These are phyloP conservation scores for Rhytidhysteron rufulum DNA, from an alignment of 2,329 filamentous ascomycete genomes.

Conservation along the genomic window DNA sequence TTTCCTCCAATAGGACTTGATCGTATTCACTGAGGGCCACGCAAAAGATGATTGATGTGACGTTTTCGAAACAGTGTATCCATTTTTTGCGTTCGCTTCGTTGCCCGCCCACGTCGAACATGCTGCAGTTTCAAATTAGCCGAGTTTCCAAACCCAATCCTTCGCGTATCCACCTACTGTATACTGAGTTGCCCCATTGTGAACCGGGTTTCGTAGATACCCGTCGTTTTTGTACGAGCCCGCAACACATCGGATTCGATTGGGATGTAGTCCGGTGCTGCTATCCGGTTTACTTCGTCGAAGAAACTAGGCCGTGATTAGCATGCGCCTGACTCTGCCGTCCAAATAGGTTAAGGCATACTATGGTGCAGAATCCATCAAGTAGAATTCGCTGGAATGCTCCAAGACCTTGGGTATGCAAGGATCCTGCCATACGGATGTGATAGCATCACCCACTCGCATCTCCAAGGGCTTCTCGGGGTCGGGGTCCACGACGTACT, in stretches of 20 bases:
- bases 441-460: constrained; percentile 77
- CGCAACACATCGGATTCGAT: constrained; percentile 92
- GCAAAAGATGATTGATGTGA: constrained; percentile 99
- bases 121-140: constrained; percentile 56
- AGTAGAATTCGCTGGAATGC: constrained; percentile 94
- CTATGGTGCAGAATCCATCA: constrained; percentile 99
- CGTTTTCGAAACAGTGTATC: constrained; percentile 99
- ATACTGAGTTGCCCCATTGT: constrained; percentile 98
- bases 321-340: constrained; percentile 16
- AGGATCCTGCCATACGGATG: constrained; percentile 85
- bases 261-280: constrained; percentile 79
- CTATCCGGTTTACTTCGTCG: constrained; percentile 83
- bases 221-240: constrained; percentile 95
- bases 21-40: constrained; percentile 98
- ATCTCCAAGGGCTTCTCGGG: constrained; percentile 80
- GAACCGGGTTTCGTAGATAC: constrained; percentile 98
- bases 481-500: constrained; percentile 87
- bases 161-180: constrained; percentile 63
- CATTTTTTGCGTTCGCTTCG: constrained; percentile 98
- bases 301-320: constrained; percentile 69
- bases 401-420: constrained; percentile 80
- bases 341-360: constrained; percentile 46
- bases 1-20: constrained; percentile 93
- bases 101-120: constrained; percentile 98
- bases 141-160: constrained; percentile 10